These are phyloP conservation scores for Termitomyces sp. DNA, from an alignment of 768 basidiomycete species.

Conservation along the genomic window DNA sequence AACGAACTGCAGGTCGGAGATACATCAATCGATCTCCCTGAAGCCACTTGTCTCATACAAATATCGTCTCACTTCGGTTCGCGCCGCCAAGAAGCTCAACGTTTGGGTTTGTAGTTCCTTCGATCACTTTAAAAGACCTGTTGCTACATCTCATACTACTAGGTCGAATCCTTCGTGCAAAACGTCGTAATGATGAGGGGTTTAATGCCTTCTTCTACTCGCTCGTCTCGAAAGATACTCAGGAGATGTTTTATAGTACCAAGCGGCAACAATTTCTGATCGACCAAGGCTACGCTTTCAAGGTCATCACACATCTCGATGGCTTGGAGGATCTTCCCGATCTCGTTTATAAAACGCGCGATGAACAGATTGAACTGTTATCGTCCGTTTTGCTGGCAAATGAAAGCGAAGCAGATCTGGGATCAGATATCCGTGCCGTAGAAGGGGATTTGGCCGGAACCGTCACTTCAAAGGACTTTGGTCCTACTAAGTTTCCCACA, in stretches of 20 bases:
- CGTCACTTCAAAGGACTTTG: slow-evolving; percentile 84
- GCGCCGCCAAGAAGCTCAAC: slow-evolving; percentile 95
- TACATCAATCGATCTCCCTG: slow-evolving; percentile 97
- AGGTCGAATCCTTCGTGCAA: slow-evolving; percentile 96
- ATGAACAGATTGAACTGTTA: slow-evolving; percentile 96
- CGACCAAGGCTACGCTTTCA: slow-evolving; percentile 99
- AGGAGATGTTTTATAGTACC: slow-evolving; percentile 99
- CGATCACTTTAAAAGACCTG: slow-evolving; percentile 9
- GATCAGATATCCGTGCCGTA: slow-evolving; percentile 77
- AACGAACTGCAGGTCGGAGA: slow-evolving; percentile 75
- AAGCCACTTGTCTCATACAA: slow-evolving; percentile 98
- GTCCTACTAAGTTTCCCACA: slow-evolving; percentile 62
- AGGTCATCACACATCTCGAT: slow-evolving; percentile 97
- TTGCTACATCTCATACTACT: not conserved
- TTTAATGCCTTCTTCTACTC: slow-evolving; percentile 99
- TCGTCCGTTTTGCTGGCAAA: slow-evolving; percentile 88
- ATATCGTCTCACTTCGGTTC: slow-evolving; percentile 99
- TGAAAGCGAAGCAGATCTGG: slow-evolving; percentile 87
- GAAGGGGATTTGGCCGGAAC: slow-evolving; percentile 86
- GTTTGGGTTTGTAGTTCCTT: slow-evolving; percentile 59
- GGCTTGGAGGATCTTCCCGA: slow-evolving; percentile 84
- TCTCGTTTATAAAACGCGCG: slow-evolving; percentile 86
- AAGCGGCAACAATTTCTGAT: slow-evolving; percentile 99
- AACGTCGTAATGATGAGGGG: slow-evolving; percentile 96
- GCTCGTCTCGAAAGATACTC: slow-evolving; percentile 96